These are phyloP conservation scores for Coemansia sp. DNA, from an alignment of 192 early-diverging fungal genomes.

Conservation along the genomic window DNA sequence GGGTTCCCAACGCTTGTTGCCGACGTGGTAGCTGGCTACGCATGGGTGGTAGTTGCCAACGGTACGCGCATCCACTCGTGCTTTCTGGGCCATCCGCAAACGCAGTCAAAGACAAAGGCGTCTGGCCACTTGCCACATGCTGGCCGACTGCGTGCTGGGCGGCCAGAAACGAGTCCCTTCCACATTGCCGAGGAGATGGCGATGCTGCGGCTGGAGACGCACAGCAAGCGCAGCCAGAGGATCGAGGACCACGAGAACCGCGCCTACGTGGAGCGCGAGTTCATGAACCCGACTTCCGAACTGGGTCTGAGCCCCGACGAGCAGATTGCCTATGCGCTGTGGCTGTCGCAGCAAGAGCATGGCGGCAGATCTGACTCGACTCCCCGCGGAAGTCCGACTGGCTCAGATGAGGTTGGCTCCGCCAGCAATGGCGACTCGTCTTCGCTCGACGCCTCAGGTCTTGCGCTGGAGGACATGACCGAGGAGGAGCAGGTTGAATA, in stretches of 20 bases:
- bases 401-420: too few relatives aligned
- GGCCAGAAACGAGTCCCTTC: neutral
- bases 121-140: neutral
- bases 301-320: conserved; percentile 39
- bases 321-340: conserved; percentile 43
- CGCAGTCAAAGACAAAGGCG: neutral
- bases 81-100: conserved; percentile 9
- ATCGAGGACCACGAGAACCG: conserved; percentile 17
- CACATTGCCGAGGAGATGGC: conserved; percentile 21
- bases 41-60: conserved; percentile 28
- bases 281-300: conserved; percentile 12
- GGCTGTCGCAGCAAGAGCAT: conserved; percentile 20
- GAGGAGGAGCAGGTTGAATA: conserved; percentile 36
- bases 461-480: conserved; percentile 15
- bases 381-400: too few relatives aligned
- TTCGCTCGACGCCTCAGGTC: too few relatives aligned
- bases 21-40: conserved; percentile 18
- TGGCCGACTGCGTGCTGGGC: neutral
- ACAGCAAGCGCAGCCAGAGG: conserved; percentile 12
- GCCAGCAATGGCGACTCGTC: too few relatives aligned
- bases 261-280: conserved; percentile 27
- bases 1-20: conserved; percentile 34
- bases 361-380: neutral
- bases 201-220: conserved; percentile 17
- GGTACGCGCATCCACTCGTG: conserved; percentile 32